Percentiles rank a stretch among this genome's conserved stretches.
These are phyloP conservation scores for Scytalidium sp. DNA, from an alignment of 2,329 filamentous ascomycete genomes.

Conservation along the genomic window DNA sequence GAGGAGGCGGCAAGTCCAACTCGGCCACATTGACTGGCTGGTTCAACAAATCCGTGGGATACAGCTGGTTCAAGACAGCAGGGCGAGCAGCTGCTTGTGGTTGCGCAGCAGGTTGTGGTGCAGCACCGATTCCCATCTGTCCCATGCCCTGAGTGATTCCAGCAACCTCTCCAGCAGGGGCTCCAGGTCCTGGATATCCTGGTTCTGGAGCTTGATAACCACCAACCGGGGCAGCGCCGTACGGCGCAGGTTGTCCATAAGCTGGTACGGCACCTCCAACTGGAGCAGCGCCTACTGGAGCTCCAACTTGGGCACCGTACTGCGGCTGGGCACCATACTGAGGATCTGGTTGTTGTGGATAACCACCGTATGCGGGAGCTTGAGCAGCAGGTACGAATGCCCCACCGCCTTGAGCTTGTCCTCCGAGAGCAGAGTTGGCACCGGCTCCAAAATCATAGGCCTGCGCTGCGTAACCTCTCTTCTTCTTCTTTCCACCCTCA, in stretches of 20 bases:
- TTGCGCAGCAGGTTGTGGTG: slow-evolving; percentile 42
- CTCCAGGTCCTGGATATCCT: slow-evolving; percentile 58
- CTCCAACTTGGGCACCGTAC: slow-evolving; percentile 27
- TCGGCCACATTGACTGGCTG: slow-evolving; percentile 94
- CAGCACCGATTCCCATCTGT: slow-evolving; percentile 63
- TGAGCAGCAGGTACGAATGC: slow-evolving; percentile 36
- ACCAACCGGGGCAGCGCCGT: slow-evolving; percentile 41
- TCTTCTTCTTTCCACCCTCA: slow-evolving; percentile 71
- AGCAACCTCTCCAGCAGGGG: slow-evolving; percentile 47
- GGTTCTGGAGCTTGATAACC: slow-evolving; percentile 68
- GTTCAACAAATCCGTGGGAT: slow-evolving; percentile 85
- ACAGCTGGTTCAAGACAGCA: slow-evolving; percentile 76
- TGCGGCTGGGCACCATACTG: slow-evolving; percentile 24
- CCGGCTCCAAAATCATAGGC: slow-evolving; percentile 91
- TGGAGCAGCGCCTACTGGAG: slow-evolving; percentile 33
- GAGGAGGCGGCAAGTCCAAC: slow-evolving; percentile 85
- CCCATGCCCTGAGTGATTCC: slow-evolving; percentile 83
- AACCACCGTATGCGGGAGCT: slow-evolving; percentile 33
- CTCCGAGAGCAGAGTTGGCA: slow-evolving; percentile 71
- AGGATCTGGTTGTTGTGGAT: slow-evolving; percentile 22
- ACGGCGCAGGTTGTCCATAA: slow-evolving; percentile 26
- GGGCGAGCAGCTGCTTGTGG: slow-evolving; percentile 46
- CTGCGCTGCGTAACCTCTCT: slow-evolving; percentile 89
- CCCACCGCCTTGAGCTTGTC: slow-evolving; percentile 58
- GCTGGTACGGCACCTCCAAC: slow-evolving; percentile 35